A percentile compares a stretch with the other conserved stretches of the same genome.
Evolutionary conservation across 1,139 yeast species (phyloP).

Genomic region (Saccharomycopsis phalli): DNA sequence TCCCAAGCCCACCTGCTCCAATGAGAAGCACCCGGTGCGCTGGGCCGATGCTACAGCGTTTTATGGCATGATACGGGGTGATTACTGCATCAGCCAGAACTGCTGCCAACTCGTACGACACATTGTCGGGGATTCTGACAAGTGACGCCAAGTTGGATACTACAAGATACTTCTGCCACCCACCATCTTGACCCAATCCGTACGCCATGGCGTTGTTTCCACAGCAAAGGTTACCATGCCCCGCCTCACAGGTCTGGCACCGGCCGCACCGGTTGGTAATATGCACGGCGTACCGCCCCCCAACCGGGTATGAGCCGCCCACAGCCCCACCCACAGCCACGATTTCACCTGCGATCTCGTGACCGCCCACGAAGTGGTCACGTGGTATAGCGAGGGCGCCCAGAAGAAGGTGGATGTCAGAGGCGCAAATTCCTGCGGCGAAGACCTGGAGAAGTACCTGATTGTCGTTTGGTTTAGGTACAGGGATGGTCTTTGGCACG

Average conservation of each 20-base stretch:
- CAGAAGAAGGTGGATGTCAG: constrained; percentile 39
- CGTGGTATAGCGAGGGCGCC: constrained; percentile 24
- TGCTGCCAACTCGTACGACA: constrained; percentile 40
- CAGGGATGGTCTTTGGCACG: constrained; percentile 27
- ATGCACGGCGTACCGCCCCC: constrained; percentile 33
- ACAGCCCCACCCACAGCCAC: constrained; percentile 33
- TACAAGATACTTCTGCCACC: constrained; percentile 39
- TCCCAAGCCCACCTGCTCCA: constrained; percentile 44
- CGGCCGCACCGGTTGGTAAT: constrained; percentile 37
- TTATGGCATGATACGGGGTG: constrained; percentile 43
- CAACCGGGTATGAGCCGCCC: constrained; percentile 25
- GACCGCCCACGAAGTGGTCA: constrained; percentile 42
- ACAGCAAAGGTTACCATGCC: constrained; percentile 35
- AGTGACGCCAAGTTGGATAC: constrained; percentile 20
- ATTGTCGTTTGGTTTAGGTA: constrained; percentile 31
- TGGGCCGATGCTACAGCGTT: constrained; percentile 32
- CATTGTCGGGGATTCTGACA: constrained; percentile 38
- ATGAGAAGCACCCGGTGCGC: constrained; percentile 34
- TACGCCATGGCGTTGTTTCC: constrained; percentile 22
- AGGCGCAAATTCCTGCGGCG: constrained; percentile 46
- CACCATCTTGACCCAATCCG: constrained; percentile 42
- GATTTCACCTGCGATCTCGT: constrained; percentile 46
- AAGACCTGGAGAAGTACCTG: constrained; percentile 39
- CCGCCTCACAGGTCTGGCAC: constrained; percentile 37
- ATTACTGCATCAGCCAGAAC: constrained; percentile 41